Evolutionary conservation across 495 filamentous ascomycete species (phyloP).

Genomic region (Amphirosellinia nigrospora): DNA sequence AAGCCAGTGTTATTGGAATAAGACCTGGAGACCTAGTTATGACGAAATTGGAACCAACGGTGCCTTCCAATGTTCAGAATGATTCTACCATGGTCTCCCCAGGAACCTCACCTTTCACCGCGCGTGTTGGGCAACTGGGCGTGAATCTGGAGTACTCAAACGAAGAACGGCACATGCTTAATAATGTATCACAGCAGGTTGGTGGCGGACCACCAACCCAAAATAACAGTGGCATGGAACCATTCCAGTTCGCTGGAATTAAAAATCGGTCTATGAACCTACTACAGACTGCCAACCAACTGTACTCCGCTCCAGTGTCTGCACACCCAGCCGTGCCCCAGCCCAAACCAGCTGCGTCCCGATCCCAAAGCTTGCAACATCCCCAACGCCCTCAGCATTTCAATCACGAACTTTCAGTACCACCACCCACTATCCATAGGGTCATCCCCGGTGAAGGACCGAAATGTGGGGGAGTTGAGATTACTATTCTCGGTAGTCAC

Average conservation of each 20-base stretch:
- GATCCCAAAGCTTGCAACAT: constrained; percentile 49
- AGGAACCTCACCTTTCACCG: constrained; percentile 50
- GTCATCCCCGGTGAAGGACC: constrained; percentile 84
- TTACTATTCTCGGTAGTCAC: constrained; percentile 78
- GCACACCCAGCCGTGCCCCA: constrained; percentile 62
- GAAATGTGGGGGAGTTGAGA: constrained; percentile 80
- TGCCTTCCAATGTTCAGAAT: constrained; percentile 41
- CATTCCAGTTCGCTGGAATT: constrained; percentile 57
- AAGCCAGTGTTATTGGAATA: constrained; percentile 68
- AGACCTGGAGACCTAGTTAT: constrained; percentile 76
- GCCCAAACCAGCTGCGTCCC: constrained; percentile 55
- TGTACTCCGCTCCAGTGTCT: constrained; percentile 72
- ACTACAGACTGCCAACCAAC: constrained; percentile 57
- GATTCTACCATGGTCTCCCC: constrained; percentile 45
- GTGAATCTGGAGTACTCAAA: constrained; percentile 46
- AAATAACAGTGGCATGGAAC: constrained; percentile 54
- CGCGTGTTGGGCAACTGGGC: constrained; percentile 46
- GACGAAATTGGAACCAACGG: constrained; percentile 71
- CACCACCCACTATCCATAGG: constrained; percentile 70
- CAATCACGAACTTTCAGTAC: constrained; percentile 41
- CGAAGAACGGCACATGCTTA: constrained; percentile 32
- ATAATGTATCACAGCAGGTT: constrained; percentile 52
- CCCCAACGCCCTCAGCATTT: constrained; percentile 49
- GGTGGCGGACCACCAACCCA: constrained; percentile 69
- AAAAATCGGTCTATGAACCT: constrained; percentile 61